These are phyloP conservation scores for Candida pseudocylindracea DNA, from an alignment of 1,139 yeast species.

Conservation along the genomic window DNA sequence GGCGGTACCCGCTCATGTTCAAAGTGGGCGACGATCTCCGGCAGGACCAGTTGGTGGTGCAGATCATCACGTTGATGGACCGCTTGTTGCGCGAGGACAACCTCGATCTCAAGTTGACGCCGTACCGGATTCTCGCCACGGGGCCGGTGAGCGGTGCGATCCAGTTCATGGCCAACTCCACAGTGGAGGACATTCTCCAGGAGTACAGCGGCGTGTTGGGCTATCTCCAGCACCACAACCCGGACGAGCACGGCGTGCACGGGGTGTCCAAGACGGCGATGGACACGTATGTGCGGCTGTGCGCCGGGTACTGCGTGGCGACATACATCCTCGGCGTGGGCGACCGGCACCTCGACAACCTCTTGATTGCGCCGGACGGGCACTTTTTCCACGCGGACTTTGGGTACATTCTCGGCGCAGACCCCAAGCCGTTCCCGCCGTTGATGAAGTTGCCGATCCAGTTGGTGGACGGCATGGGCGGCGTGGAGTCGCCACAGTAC, in stretches of 20 bases:
- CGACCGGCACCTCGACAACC: constrained; percentile 85
- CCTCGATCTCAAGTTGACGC: constrained; percentile 68
- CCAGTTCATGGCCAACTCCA: constrained; percentile 81
- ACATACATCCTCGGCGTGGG: constrained; percentile 93
- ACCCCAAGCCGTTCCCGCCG: constrained; percentile 98
- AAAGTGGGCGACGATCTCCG: constrained; percentile 91
- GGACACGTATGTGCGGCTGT: constrained; percentile 88
- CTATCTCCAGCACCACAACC: constrained; percentile 41
- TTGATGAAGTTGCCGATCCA: constrained; percentile 95
- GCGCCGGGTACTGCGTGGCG: constrained; percentile 96
- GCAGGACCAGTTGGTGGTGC: constrained; percentile 91
- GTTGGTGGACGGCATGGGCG: constrained; percentile 96
- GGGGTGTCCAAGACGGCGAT: constrained; percentile 60
- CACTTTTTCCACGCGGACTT: constrained; percentile 94
- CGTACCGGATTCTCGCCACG: constrained; percentile 80
- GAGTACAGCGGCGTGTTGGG: constrained; percentile 45
- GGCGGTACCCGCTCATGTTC: constrained; percentile 62
- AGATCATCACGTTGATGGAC: constrained; percentile 82
- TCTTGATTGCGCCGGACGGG: constrained; percentile 45
- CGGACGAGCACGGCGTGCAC: constrained; percentile 12
- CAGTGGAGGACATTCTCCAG: constrained; percentile 61
- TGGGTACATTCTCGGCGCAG: constrained; percentile 89
- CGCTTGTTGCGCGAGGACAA: constrained; percentile 74
- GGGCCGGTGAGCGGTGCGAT: constrained; percentile 82
- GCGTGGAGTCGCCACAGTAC: constrained; percentile 66